Conservation (phyloP, 805 yeast species). For the Cyberlindnera americana region DNA sequence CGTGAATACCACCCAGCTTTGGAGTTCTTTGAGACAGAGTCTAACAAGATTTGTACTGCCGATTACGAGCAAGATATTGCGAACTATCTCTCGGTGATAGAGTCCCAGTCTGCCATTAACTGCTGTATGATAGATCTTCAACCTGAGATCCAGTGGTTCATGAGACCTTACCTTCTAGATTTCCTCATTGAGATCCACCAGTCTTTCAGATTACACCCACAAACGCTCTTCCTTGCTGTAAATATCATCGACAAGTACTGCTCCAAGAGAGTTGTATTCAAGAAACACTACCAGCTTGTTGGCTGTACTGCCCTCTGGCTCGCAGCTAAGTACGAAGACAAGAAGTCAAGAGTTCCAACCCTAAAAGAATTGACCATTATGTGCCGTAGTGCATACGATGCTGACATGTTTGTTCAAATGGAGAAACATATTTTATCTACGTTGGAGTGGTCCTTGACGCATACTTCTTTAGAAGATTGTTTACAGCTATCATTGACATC, state of each 20-base stretch:
- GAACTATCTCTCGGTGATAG: constrained; percentile 37
- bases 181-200: constrained; percentile 67
- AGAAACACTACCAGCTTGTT: constrained; percentile 78
- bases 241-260: constrained; percentile 81
- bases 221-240: constrained; percentile 63
- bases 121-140: constrained; percentile 70
- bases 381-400: constrained; percentile 63
- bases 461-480: constrained; percentile 28
- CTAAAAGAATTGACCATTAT: constrained; percentile 59
- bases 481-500: constrained; percentile 21
- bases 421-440: constrained; percentile 72
- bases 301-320: constrained; percentile 88
- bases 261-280: constrained; percentile 71
- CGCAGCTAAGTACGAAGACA: constrained; percentile 73
- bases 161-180: constrained; percentile 76
- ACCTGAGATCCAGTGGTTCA: constrained; percentile 77
- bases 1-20: constrained; percentile 34
- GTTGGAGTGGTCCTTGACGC: constrained; percentile 54
- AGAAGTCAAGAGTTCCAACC: constrained; percentile 63
- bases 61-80: constrained; percentile 44
- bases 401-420: constrained; percentile 69
- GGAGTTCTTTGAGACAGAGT: constrained; percentile 41
- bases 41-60: constrained; percentile 36
- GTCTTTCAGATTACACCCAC: constrained; percentile 56
- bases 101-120: constrained; percentile 29